phyloP scores from a whole-genome alignment of 192 early-diverging fungal species.

The Powellomyces hirtus region DNA sequence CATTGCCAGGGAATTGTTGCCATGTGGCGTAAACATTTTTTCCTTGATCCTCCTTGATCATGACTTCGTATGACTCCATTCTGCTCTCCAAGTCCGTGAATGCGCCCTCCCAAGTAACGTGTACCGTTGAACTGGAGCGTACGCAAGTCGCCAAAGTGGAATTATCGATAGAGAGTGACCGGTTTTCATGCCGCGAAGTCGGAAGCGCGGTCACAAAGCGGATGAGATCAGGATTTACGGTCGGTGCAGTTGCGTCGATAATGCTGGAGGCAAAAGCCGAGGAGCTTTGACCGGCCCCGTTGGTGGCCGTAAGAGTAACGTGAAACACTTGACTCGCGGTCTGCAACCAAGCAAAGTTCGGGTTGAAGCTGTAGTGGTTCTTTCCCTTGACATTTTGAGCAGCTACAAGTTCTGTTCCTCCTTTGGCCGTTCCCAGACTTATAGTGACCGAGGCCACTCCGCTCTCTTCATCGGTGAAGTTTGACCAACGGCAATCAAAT shows the following conservation, averaged over 20 bases:
- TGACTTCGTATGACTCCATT: not conserved
- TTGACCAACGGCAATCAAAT: not conserved
- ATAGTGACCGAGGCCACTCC: not conserved
- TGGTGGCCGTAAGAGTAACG: not conserved
- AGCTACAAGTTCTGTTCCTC: not conserved
- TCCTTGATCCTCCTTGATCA: not conserved
- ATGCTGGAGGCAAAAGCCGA: not conserved
- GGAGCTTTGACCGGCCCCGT: not conserved
- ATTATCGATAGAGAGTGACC: too few relatives aligned
- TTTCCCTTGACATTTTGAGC: not conserved
- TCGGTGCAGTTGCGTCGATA: not conserved
- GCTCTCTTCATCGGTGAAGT: conserved; percentile 4
- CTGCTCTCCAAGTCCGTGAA: conserved; percentile 6
- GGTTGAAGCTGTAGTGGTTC: not conserved
- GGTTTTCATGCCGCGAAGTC: not conserved
- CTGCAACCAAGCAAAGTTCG: not conserved
- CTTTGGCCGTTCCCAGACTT: not conserved
- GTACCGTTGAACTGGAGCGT: not conserved
- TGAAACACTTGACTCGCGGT: not conserved
- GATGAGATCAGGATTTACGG: too few relatives aligned
- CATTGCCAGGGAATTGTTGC: not conserved
- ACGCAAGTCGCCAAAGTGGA: too few relatives aligned
- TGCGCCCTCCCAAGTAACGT: conserved; percentile 7
- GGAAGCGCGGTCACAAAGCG: not conserved
- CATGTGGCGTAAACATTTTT: not conserved